Evolutionary conservation across 2,329 filamentous ascomycete species (phyloP).

Genomic region (Fusarium sp.): DNA sequence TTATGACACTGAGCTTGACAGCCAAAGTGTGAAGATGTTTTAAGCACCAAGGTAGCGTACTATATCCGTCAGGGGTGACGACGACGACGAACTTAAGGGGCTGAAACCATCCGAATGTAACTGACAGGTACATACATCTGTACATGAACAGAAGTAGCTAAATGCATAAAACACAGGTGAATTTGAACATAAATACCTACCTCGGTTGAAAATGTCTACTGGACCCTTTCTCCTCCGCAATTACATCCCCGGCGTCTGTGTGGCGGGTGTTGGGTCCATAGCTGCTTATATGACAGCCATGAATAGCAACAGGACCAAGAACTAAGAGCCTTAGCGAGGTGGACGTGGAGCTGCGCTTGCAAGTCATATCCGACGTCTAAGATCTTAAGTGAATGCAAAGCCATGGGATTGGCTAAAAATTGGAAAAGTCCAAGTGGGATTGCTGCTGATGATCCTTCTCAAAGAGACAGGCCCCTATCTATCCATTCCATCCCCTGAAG

Average conservation of each 20-base stretch:
- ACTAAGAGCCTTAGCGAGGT: slow-evolving; percentile 12
- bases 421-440: slow-evolving; percentile 11
- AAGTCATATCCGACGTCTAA: not conserved
- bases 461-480: slow-evolving; percentile 15
- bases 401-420: not conserved
- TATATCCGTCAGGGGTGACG: slow-evolving; percentile 27
- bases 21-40: no score
- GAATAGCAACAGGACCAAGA: slow-evolving; percentile 32
- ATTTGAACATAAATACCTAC: slow-evolving; percentile 13
- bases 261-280: slow-evolving; percentile 4
- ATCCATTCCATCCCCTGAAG: slow-evolving; percentile 15
- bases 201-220: slow-evolving; percentile 12
- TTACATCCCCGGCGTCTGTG: slow-evolving; percentile 19
- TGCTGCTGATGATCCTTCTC: slow-evolving; percentile 29
- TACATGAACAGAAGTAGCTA: no score
- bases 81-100: slow-evolving; percentile 33
- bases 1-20: no score
- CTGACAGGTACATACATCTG: slow-evolving; percentile 12
- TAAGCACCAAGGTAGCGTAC: not conserved
- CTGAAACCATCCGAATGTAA: not conserved
- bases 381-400: not conserved
- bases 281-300: slow-evolving; percentile 20
- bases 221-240: slow-evolving; percentile 10
- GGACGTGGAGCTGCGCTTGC: slow-evolving; percentile 20
- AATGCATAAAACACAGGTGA: not conserved